Base-by-base conservation (phyloP, 768 basidiomycete species). In the Suillus americanus region DNA sequence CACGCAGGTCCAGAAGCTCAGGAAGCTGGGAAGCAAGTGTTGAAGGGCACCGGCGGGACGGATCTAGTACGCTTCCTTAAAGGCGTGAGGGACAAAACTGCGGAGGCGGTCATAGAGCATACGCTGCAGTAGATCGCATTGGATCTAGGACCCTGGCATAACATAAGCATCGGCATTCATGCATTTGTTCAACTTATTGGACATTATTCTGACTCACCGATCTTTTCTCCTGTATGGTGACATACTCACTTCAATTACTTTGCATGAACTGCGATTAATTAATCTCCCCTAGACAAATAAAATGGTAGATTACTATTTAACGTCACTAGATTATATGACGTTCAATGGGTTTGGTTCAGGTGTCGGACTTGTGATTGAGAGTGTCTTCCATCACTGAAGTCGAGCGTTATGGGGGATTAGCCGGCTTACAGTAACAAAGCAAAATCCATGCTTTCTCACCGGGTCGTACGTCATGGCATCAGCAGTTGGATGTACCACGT, bases 41-140 rank as follows among this genome's bases (percentile, higher is more conserved):
- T 89, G 65, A 87, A 84, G 67, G 94, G 94, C 0, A 94, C 92
- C 0, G 93, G 93, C 10, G 93, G 93, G 1, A 93, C 92, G 0
- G 83, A 88, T 57, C 75, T 95, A 53, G 86, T 90, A n/a, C 83
- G 79, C 43, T 95, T 95, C 70, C 75, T 95, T 68, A 93, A 88
- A 73, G 83, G 82, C 28, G 86, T 89, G 18, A 81, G 92, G 70
- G 86, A 89, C 68, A 83, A 87, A 63, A 94, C 92, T 9, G 79
- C 79, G 9, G 81, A 80, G 37, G 81, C 86, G 3, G 65, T 74
- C n/a, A 53, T 76, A 61, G 40, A 59, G 37, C 50, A n/a, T 61
- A 38, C 57, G 1, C 20, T 60, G 8, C 35, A 37, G 30, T 38
- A 55, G 62, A 28, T 3, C 7, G n/a, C 30, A 23, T 55, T 41